Evolutionary conservation across 257 asterid genomes (phyloP), one percentile per base, ranked within the genome.

Genomic region (Rehmannia glutinosa): DNA sequence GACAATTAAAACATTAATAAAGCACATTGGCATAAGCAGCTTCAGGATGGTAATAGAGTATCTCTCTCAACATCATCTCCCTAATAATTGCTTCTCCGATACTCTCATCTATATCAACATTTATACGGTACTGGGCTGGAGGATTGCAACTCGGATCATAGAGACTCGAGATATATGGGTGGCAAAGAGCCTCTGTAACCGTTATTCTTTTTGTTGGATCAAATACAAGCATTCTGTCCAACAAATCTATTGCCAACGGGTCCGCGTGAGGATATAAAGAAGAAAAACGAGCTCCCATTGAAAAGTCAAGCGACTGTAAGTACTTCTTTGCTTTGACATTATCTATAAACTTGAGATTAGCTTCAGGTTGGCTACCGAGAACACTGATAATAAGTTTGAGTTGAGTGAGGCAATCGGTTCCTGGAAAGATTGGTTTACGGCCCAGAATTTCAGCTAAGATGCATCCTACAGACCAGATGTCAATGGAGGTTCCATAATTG

Each of bases 21-120:
- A 62, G 4, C 12, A 55, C 73, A 74, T 49, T 57, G 38, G 47
- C 69, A 39, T 39, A 71, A 57, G 76, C 78, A 72, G 80, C 76
- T 45, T 75, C 70, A 43, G 76, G 81, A 50, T 80, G 85, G 60
- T 80, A 73, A 63, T 54, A 42, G 11, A 80, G 64, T 30, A 80
- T 80, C 69, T 80, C 85, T 28, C 75, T 77, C 78, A 77, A 55
- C 79, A 77, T 73, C 82, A 80, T 80, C 68, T 77, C 82, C 80
- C 82, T 73, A 7, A 77, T 73, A 30, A 77, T 64, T 3, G 66
- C 52, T 27, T 77, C 82, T n/a, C 78, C 78, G 0, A 80, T 46
- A 21, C 24, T 74, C 58, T 80, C 85, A 64, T 80, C 82, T 5
- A 80, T 68, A 57, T 80, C 85, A 10, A 73, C 80, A 20, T 56